Conservation (phyloP, 495 filamentous ascomycete species). For the Pseudoneurospora amorphoporcata region DNA sequence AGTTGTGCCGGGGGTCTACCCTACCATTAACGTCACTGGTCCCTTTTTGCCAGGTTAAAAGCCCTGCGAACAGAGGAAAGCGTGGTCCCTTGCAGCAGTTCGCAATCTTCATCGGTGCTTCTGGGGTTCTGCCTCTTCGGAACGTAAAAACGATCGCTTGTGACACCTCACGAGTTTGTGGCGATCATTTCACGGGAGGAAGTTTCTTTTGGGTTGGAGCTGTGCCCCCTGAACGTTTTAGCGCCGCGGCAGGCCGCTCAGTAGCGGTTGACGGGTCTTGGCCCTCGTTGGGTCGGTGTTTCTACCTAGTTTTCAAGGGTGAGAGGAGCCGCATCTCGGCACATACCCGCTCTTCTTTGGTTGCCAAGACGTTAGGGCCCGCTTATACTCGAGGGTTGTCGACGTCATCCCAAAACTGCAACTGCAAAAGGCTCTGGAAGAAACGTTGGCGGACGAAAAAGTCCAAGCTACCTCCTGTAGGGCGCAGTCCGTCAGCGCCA, state of each 20-base stretch:
- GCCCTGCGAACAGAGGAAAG: neutral
- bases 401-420: neutral
- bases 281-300: neutral
- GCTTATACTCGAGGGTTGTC: neutral
- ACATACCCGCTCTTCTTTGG: neutral
- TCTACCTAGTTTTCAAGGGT: neutral
- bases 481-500: neutral
- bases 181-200: neutral
- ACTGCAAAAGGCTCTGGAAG: neutral
- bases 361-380: neutral
- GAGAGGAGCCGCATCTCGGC: neutral
- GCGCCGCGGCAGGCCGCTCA: neutral
- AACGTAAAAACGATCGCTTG: neutral
- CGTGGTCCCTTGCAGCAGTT: neutral
- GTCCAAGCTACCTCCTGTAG: neutral
- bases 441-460: neutral
- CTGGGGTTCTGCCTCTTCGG: neutral
- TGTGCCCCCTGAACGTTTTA: neutral
- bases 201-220: neutral
- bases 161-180: neutral
- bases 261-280: neutral
- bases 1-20: neutral
- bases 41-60: neutral
- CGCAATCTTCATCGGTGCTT: neutral
- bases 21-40: neutral